Conservation (phyloP, 805 yeast genomes). For the Torulaspora microellipsoides region DNA sequence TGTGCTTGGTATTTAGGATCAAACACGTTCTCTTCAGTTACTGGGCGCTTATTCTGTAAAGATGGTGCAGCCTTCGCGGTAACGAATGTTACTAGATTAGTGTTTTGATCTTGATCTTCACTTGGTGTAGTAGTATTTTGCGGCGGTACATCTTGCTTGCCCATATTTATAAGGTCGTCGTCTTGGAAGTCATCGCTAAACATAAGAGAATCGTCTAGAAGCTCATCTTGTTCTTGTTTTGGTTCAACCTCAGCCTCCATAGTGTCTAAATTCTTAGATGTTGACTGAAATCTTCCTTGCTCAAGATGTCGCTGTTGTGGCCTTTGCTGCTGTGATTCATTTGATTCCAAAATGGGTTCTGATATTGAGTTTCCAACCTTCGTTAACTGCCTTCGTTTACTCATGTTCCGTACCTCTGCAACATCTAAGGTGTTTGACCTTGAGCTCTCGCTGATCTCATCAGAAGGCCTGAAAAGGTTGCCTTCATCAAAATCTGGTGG, state of each 20-base stretch:
- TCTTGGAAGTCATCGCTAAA: slow-evolving; percentile 47
- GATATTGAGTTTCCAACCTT: slow-evolving; percentile 11
- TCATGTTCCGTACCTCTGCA: slow-evolving; percentile 8
- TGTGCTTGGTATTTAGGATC: slow-evolving; percentile 56
- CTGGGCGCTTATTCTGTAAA: slow-evolving; percentile 43
- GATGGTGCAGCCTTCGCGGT: slow-evolving; percentile 61
- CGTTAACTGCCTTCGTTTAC: slow-evolving; percentile 24
- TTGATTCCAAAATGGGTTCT: not conserved
- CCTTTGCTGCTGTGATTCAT: slow-evolving; percentile 4
- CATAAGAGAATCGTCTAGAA: slow-evolving; percentile 49
- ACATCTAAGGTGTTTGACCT: slow-evolving; percentile 26
- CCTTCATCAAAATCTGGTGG: slow-evolving; percentile 45
- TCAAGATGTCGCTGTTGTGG: slow-evolving; percentile 3
- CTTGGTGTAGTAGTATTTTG: slow-evolving; percentile 10
- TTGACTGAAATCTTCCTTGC: slow-evolving; percentile 1
- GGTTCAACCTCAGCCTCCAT: slow-evolving; percentile 3
- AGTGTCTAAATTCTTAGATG: not conserved
- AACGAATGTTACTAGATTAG: slow-evolving; percentile 41
- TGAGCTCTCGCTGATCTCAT: slow-evolving; percentile 31
- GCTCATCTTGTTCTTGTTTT: slow-evolving; percentile 29
- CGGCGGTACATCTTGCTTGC: slow-evolving; percentile 23
- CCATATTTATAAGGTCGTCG: slow-evolving; percentile 37
- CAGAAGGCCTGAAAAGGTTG: slow-evolving; percentile 37
- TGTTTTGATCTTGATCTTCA: not conserved
- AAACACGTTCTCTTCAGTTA: slow-evolving; percentile 41